phyloP scores from a whole-genome alignment of 2,329 filamentous ascomycete genomes.

The Neurospora sp. region DNA sequence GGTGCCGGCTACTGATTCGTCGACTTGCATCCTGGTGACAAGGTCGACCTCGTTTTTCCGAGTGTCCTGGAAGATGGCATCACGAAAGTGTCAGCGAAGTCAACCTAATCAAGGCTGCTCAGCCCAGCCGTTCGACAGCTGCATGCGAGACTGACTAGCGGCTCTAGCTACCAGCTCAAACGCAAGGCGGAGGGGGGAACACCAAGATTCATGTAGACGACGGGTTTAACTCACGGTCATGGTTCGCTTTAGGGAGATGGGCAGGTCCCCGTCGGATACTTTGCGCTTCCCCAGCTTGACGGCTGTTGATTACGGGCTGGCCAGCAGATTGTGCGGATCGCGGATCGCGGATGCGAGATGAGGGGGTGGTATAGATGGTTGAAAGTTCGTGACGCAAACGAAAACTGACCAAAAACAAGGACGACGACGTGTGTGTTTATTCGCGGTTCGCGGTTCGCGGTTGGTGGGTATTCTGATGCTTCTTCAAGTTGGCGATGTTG shows the following conservation, averaged over 20 bases:
- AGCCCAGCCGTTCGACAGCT: neutral
- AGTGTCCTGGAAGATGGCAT: conserved; percentile 29
- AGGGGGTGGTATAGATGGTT: neutral
- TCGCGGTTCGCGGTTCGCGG: neutral
- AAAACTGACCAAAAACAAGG: neutral
- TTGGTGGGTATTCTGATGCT: neutral
- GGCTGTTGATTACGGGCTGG: conserved; percentile 1
- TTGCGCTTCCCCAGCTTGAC: conserved; percentile 59
- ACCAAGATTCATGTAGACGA: neutral
- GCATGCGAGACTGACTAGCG: neutral
- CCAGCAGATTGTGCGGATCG: neutral
- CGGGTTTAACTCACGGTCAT: conserved; percentile 45
- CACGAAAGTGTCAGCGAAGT: neutral
- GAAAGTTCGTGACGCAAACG: neutral
- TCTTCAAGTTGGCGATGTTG: neutral
- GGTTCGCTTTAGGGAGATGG: conserved; percentile 46
- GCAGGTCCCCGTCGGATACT: conserved; percentile 49
- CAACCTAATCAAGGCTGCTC: neutral
- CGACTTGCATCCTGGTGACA: conserved; percentile 55
- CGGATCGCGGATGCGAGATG: neutral
- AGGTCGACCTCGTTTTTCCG: conserved; percentile 49
- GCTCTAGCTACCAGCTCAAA: neutral
- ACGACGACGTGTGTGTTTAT: neutral
- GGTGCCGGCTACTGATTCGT: conserved; percentile 43
- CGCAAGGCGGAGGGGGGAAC: neutral